Evolutionary conservation across 2,329 filamentous ascomycete species (phyloP).

Genomic region (Penicillium sp.): DNA sequence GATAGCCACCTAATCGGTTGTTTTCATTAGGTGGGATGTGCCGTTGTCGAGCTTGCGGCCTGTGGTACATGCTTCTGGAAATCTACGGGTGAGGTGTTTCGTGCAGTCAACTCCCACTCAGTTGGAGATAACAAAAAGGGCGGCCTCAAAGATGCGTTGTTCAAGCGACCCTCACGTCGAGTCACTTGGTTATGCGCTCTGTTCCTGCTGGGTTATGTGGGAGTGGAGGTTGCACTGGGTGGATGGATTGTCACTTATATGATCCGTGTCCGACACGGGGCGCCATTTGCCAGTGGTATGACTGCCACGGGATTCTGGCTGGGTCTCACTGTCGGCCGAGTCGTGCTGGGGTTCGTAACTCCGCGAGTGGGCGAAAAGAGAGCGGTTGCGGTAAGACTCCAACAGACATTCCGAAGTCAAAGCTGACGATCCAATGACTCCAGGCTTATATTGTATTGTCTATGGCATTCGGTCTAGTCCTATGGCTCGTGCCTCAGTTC

Average conservation of each 20-base stretch:
- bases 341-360: conserved; percentile 72
- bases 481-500: conserved; percentile 77
- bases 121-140: conserved; percentile 14
- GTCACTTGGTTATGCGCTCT: conserved; percentile 43
- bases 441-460: conserved; percentile 59
- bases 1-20: not conserved
- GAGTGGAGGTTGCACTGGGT: conserved; percentile 64
- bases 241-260: conserved; percentile 87
- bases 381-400: conserved; percentile 46
- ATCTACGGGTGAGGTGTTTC: conserved; percentile 18
- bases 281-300: conserved; percentile 67
- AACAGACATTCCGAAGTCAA: not conserved
- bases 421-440: not conserved
- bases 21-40: conserved; percentile 21
- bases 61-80: conserved; percentile 24
- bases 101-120: conserved; percentile 7
- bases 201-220: conserved; percentile 75
- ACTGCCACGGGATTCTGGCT: conserved; percentile 79
- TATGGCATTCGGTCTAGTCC: conserved; percentile 64
- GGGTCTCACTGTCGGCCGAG: conserved; percentile 69
- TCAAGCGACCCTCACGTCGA: conserved; percentile 20
- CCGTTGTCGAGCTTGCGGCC: conserved; percentile 22
- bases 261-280: conserved; percentile 67
- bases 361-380: conserved; percentile 63
- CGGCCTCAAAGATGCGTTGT: conserved; percentile 20